Conservation (phyloP, 495 filamentous ascomycete species). For the Tuber brumale region DNA sequence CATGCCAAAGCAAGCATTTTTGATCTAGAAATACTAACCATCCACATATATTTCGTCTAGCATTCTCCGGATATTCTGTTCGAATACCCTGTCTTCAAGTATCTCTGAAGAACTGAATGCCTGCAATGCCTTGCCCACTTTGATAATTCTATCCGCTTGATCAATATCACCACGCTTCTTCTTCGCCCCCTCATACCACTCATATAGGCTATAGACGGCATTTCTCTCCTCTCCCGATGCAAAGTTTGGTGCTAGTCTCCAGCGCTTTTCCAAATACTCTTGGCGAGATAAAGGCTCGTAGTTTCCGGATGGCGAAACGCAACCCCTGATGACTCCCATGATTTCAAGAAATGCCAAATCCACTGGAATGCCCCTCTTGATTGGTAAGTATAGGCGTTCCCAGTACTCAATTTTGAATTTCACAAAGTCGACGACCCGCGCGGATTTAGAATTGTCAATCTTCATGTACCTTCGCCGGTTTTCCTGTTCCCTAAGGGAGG, state of each 20-base stretch:
- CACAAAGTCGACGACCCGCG: constrained; percentile 41
- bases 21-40: constrained; percentile 29
- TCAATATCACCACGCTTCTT: constrained; percentile 40
- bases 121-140: constrained; percentile 41
- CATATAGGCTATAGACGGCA: constrained; percentile 42
- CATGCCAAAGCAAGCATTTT: background rate
- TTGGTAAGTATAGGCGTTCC: constrained; percentile 31
- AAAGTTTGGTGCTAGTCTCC: constrained; percentile 42
- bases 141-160: constrained; percentile 43
- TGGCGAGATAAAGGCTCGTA: constrained; percentile 36
- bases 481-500: background rate
- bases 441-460: background rate
- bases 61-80: too few species aligned
- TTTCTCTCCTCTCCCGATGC: constrained; percentile 32
- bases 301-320: constrained; percentile 20
- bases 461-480: background rate
- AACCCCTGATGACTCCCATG: constrained; percentile 48
- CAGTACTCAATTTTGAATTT: constrained; percentile 46
- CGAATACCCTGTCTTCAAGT: too few species aligned
- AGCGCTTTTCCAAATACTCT: constrained; percentile 39
- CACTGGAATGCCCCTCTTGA: constrained; percentile 26
- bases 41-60: constrained; percentile 49
- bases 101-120: constrained; percentile 10
- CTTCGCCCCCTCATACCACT: constrained; percentile 44
- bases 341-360: constrained; percentile 46